phyloP scores from a whole-genome alignment of 768 basidiomycete genomes.

The Sporobolomyces pararoseus region DNA sequence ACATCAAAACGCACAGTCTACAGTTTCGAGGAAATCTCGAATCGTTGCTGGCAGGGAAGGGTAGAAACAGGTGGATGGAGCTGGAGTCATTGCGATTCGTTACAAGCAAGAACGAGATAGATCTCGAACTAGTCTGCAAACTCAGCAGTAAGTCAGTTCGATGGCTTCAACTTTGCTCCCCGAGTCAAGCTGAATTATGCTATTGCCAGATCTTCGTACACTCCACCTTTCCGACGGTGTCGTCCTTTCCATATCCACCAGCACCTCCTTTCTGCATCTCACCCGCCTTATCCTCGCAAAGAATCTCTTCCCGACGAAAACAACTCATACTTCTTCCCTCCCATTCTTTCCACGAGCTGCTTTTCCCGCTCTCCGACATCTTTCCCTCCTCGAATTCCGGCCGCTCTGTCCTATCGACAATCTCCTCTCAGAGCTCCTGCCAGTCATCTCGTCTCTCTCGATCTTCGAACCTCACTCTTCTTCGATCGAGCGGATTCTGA shows the following conservation, averaged over 20 bases:
- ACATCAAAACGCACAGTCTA: neutral
- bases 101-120: neutral
- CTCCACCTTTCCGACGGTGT: neutral
- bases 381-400: neutral
- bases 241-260: neutral
- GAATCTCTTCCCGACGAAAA: neutral
- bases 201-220: neutral
- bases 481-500: neutral
- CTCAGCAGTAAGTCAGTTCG: neutral
- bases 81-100: neutral
- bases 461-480: constrained; percentile 4
- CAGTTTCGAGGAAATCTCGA: neutral
- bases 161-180: neutral
- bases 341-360: too few species aligned
- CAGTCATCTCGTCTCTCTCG: neutral
- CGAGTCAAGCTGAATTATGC: too few species aligned
- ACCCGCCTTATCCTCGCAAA: neutral
- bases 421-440: neutral
- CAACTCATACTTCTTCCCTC: neutral
- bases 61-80: neutral
- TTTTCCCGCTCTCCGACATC: neutral
- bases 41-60: neutral
- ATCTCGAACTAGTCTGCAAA: neutral
- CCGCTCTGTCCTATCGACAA: neutral
- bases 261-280: neutral